These are phyloP conservation scores for Vaccinium corymbosum DNA, from an alignment of 148 eudicot genomes.

Conservation along the genomic window DNA sequence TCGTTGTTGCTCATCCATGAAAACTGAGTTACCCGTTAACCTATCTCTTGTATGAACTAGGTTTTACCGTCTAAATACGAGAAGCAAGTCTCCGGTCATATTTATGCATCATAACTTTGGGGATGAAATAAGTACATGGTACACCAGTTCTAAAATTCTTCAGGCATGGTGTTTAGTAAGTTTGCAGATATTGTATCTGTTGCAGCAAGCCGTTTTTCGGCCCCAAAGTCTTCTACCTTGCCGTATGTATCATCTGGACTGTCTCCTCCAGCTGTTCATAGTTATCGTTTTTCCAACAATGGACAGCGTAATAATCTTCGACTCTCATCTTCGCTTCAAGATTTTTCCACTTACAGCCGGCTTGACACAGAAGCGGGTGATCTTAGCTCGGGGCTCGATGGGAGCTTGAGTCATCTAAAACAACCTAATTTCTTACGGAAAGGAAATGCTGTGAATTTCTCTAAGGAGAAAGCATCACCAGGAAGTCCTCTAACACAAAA, in stretches of 20 bases:
- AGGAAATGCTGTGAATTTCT: conserved; percentile 66
- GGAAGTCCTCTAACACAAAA: conserved; percentile 32
- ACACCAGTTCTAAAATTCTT: conserved; percentile 19
- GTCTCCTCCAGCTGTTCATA: conserved; percentile 54
- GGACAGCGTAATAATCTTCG: conserved; percentile 50
- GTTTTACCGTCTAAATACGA: neutral
- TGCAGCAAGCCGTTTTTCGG: conserved; percentile 40
- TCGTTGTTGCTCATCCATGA: neutral
- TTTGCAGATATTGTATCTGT: conserved; percentile 54
- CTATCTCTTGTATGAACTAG: neutral
- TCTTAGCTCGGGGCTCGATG: conserved; percentile 31
- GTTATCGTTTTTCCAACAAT: conserved; percentile 37
- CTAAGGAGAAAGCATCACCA: conserved; percentile 69
- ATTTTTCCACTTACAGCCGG: conserved; percentile 65
- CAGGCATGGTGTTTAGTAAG: conserved; percentile 56
- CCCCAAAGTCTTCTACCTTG: conserved; percentile 51
- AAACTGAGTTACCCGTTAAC: neutral
- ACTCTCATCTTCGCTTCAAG: conserved; percentile 84
- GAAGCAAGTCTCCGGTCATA: neutral
- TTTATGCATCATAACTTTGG: conserved; percentile 6
- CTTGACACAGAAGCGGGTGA: conserved; percentile 56
- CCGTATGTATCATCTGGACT: conserved; percentile 56
- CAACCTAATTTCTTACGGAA: conserved; percentile 34
- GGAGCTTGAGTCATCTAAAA: conserved; percentile 28
- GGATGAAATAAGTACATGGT: conserved; percentile 8